These are phyloP conservation scores for Scedosporium boydii DNA, from an alignment of 2,329 filamentous ascomycete genomes.

Conservation along the genomic window DNA sequence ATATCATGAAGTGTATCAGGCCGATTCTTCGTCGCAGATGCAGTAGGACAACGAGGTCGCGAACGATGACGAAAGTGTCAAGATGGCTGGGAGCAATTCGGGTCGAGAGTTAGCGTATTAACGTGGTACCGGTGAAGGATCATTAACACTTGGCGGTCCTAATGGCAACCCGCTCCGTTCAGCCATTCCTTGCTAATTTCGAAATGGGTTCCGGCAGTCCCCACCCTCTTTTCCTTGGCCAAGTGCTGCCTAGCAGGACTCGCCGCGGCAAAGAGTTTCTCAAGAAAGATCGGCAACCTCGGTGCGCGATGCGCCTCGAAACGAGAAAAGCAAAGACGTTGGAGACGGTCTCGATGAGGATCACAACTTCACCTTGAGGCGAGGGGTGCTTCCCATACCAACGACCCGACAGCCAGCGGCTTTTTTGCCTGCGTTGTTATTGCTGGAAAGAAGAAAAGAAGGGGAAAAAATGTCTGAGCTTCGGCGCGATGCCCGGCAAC, in stretches of 20 bases:
- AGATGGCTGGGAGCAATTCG: too few species aligned
- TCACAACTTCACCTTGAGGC: too few species aligned
- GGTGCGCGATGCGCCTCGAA: not conserved
- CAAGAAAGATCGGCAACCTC: too few species aligned
- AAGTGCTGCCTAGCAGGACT: not conserved
- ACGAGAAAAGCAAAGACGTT: not conserved
- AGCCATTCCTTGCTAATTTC: not conserved
- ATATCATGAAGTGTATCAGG: not conserved
- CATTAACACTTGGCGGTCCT: not conserved
- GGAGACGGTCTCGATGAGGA: too few species aligned
- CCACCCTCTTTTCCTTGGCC: not conserved
- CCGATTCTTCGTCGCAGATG: too few species aligned
- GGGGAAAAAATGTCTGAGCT: not conserved
- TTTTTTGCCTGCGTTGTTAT: not conserved
- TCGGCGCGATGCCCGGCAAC: not conserved
- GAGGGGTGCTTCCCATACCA: too few species aligned
- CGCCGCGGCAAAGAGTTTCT: not conserved
- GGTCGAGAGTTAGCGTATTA: too few species aligned
- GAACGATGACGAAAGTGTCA: too few species aligned
- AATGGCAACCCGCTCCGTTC: not conserved
- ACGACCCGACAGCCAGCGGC: too few species aligned
- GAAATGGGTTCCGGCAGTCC: not conserved
- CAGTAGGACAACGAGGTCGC: too few species aligned
- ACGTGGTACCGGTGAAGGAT: not conserved
- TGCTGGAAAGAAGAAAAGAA: not conserved